Base-by-base conservation (phyloP, 2,329 filamentous ascomycete genomes). In the Lachnellula occidentalis region DNA sequence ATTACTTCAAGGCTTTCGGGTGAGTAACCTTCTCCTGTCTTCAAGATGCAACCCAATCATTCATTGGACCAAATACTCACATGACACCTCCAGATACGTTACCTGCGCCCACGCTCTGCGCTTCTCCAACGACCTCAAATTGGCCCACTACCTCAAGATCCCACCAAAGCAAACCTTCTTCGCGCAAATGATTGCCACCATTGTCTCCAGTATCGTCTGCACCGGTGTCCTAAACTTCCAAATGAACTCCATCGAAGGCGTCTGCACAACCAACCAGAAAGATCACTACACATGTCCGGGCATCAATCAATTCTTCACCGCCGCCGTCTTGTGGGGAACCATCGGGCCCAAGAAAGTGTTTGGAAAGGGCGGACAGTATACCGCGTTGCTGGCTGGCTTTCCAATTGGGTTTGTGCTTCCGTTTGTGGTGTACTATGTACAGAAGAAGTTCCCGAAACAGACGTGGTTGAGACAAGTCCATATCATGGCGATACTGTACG, bases 1-100 rank as follows among this genome's bases (percentile, higher is more conserved):
- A 89, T 83, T 78, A 88, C 74, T 88, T 89, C 74, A 88, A 88
- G 70, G 86, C 83, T 58, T 88, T 85, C 64, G 83, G 84, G 51
- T 87, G 86, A 66, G 79, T 31, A 86, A 53, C 80, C 76, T 71
- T 85, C 86, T 77, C 76, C 5, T 11, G 11, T 43, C 19, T 22
- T 5, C 11, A 12, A 19, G 7, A 5, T 15, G n/a, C 19, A 43
- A 31, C 3, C 0, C 27, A 11, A 9, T 12, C 9, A 9, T 12
- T 11, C 51, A 80, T 74, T 17, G 7, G 7, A 42, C 48, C 15
- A 72, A 66, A 57, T 74, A 76, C 51, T 72, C 71, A 5, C 67
- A 76, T 36, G 7, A 37, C 15, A 72, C 78, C 37, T 74, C 9
- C 78, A 58, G 76, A 79, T 5, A 78, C 73, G 2, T 74, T 70